These are phyloP conservation scores for Linum trigynum DNA, from an alignment of 345 rosid genomes.

Conservation along the genomic window DNA sequence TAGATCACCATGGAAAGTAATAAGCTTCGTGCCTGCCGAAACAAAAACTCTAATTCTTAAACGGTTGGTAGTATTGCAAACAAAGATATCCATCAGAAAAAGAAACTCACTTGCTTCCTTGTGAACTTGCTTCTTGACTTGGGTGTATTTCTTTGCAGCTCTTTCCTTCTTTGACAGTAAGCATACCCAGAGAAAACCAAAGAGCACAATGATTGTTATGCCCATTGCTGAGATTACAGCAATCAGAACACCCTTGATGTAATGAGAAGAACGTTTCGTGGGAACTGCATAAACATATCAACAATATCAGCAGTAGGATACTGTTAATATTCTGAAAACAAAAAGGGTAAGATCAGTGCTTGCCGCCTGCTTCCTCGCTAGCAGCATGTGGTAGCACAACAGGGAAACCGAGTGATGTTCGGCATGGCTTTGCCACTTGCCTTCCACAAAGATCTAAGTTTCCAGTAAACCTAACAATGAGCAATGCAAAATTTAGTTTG, in stretches of 20 bases:
- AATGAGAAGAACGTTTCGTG: slow-evolving; percentile 67
- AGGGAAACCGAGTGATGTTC: slow-evolving; percentile 95
- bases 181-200: slow-evolving; percentile 67
- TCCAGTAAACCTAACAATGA: slow-evolving; percentile 51
- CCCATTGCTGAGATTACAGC: slow-evolving; percentile 78
- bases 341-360: slow-evolving; percentile 12
- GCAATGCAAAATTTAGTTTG: slow-evolving; percentile 8
- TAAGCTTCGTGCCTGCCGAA: slow-evolving; percentile 57
- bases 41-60: slow-evolving; percentile 11
- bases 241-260: slow-evolving; percentile 76
- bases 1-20: slow-evolving; percentile 93
- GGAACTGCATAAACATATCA: slow-evolving; percentile 34
- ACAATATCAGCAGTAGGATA: slow-evolving; percentile 3
- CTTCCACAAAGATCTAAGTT: slow-evolving; percentile 84
- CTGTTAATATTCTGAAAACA: neutral
- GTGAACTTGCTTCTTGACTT: slow-evolving; percentile 76
- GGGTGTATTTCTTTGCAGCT: slow-evolving; percentile 74
- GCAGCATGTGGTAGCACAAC: slow-evolving; percentile 89
- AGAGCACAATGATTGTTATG: slow-evolving; percentile 49
- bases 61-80: neutral
- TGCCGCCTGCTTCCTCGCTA: slow-evolving; percentile 72
- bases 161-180: slow-evolving; percentile 84
- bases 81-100: neutral
- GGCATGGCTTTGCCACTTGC: slow-evolving; percentile 82
- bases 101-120: slow-evolving; percentile 46